A percentile compares a stretch with the other conserved stretches of the same genome.
These are phyloP conservation scores for Arabis alpina DNA, from an alignment of 345 rosid genomes.

Conservation along the genomic window DNA sequence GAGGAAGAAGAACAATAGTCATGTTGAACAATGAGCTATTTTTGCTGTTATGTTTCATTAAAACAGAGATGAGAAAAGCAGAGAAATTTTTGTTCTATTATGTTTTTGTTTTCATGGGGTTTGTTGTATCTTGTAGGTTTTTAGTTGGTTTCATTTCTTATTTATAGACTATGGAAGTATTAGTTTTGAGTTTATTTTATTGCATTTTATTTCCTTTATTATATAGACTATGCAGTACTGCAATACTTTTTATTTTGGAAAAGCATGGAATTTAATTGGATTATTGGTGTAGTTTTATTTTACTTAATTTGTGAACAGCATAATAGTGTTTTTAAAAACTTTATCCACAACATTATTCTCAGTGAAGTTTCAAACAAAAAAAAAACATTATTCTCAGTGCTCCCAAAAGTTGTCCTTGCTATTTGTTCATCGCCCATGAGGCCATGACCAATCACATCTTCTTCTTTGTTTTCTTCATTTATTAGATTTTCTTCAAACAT, in stretches of 20 bases:
- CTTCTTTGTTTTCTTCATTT: constrained; percentile 30
- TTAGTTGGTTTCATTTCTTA: constrained; percentile 30
- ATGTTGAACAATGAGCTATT: constrained; percentile 36
- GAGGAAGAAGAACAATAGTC: constrained; percentile 34
- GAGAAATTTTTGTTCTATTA: constrained; percentile 27
- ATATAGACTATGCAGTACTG: constrained; percentile 41
- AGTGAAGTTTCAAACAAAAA: neutral
- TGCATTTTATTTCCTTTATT: constrained; percentile 3
- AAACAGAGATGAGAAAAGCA: constrained; percentile 36
- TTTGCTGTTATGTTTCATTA: constrained; percentile 38
- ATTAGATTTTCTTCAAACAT: constrained; percentile 7
- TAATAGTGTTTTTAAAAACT: constrained; percentile 4
- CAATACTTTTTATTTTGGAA: constrained; percentile 4
- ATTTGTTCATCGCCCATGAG: constrained; percentile 29
- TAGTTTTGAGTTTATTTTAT: neutral
- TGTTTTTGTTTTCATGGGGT: constrained; percentile 16
- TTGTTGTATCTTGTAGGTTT: constrained; percentile 25
- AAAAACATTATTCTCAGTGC: constrained; percentile 37
- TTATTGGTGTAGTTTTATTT: neutral
- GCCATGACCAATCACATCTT: constrained; percentile 39
- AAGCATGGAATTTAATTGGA: neutral
- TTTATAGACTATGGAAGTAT: constrained; percentile 47
- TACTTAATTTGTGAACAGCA: constrained; percentile 22
- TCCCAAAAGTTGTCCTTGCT: constrained; percentile 39
- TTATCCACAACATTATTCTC: constrained; percentile 41